Evolutionary conservation across 106 monocot species (phyloP), one percentile per base, ranked within the genome.

Genomic region (Ottelia alismoides): DNA sequence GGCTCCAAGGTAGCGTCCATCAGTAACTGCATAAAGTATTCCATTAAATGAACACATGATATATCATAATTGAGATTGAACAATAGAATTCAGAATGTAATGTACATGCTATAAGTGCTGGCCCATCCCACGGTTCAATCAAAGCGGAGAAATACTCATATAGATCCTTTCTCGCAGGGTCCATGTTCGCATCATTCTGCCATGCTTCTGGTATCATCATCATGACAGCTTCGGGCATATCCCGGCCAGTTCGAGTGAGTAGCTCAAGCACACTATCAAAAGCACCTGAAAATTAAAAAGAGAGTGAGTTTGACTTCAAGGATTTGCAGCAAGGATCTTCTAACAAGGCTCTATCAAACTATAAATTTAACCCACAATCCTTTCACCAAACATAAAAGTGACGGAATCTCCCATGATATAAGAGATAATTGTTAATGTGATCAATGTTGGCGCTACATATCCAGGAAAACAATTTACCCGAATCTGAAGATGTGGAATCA

Each of bases 191-290:
- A 62, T 92, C 82, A 64, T 92, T 92, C 59, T 92, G 92, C 92
- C 92, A 92, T 31, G 92, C 92, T 57, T 92, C 92, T 14, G 92
- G 92, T 60, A 92, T 92, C 87, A 92, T 87, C 92, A 92, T 92
- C 79, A 92, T 92, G 25, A 92, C 74, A 57, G 83, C 92, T 83
- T 92, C 92, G 25, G 92, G 92, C 16, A 92, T 74, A 52, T 71
- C 75, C 62, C 92, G 74, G 24, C 92, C 92, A 79, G 83, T 76
- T 57, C 87, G 66, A 62, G 87, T 71, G 52, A 92, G 62, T 55
- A 92, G 83, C 58, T 92, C 92, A 65, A 92, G 92, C 53, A 79
- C 79, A 56, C 82, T 79, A 70, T 92, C 92, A 70, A 92, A 87
- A 26, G 92, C 86, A 55, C 92, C 92, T 92, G 30, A 57, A 60